A percentile compares a stretch with the other conserved stretches of the same genome.
Evolutionary conservation across 768 basidiomycete species (phyloP).

Genomic region (Panellus pusillus): DNA sequence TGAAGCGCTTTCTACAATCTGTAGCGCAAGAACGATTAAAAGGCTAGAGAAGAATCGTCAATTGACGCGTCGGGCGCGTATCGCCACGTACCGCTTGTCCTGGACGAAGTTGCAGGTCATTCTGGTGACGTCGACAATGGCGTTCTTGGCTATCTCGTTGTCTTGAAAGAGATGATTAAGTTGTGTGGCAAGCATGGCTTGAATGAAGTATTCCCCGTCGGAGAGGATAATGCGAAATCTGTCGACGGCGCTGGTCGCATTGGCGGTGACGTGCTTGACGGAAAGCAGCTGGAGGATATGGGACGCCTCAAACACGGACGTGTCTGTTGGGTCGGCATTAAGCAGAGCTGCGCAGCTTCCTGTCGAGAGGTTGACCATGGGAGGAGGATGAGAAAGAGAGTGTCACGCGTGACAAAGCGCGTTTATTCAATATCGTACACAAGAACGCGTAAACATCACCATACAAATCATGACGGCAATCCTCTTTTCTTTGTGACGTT

Average conservation of each 20-base stretch:
- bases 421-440: too few species aligned
- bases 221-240: conserved; percentile 84
- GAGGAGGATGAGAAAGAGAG: too few species aligned
- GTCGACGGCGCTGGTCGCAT: conserved; percentile 42
- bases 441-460: too few species aligned
- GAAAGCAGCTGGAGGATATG: conserved; percentile 79
- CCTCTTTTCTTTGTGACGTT: too few species aligned
- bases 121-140: conserved; percentile 68
- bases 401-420: too few species aligned
- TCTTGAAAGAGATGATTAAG: conserved; percentile 74
- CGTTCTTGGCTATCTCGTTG: conserved; percentile 60
- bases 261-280: conserved; percentile 69
- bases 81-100: conserved; percentile 68
- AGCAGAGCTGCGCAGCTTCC: conserved; percentile 57
- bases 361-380: conserved; percentile 40
- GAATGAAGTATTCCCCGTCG: conserved; percentile 83
- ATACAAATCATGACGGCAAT: too few species aligned
- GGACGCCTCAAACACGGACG: conserved; percentile 39
- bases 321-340: conserved; percentile 43
- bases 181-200: conserved; percentile 94
- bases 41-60: conserved; percentile 47
- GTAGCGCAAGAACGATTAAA: conserved; percentile 74
- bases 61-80: conserved; percentile 2
- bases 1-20: conserved; percentile 48
- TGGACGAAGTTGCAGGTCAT: conserved; percentile 84